Conservation (phyloP, 768 basidiomycete genomes). For the Psilocybe cyanescens region DNA sequence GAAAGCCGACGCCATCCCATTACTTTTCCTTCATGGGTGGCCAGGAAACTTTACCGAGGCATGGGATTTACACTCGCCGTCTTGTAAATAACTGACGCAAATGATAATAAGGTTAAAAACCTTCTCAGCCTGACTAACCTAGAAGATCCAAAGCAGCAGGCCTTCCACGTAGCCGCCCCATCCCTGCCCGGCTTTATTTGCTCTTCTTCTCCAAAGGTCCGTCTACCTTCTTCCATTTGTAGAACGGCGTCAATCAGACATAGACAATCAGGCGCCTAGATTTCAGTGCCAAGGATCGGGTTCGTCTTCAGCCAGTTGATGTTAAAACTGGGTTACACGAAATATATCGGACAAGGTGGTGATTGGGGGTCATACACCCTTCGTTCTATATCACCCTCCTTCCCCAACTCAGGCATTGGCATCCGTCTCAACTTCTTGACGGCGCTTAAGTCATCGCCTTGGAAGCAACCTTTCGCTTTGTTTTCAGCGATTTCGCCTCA, state of each 20-base stretch:
- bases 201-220: slow-evolving; percentile 34
- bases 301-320: slow-evolving; percentile 35
- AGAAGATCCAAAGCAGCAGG: too few species aligned
- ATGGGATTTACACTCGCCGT: not conserved
- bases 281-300: slow-evolving; percentile 18
- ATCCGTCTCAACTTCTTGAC: slow-evolving; percentile 32
- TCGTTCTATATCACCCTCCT: slow-evolving; percentile 27
- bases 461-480: slow-evolving; percentile 26
- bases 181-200: slow-evolving; percentile 30
- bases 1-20: slow-evolving; percentile 45
- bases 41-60: slow-evolving; percentile 41
- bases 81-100: not conserved
- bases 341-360: slow-evolving; percentile 31
- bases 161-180: too few species aligned
- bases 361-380: slow-evolving; percentile 33
- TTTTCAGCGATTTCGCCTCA: slow-evolving; percentile 33
- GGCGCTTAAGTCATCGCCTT: slow-evolving; percentile 25
- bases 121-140: slow-evolving; percentile 28
- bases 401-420: slow-evolving; percentile 26
- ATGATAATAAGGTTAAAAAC: slow-evolving; percentile 25
- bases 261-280: slow-evolving; percentile 18
- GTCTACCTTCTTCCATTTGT: not conserved
- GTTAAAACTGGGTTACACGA: slow-evolving; percentile 21
- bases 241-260: not conserved
- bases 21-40: slow-evolving; percentile 63